Base-by-base conservation (phyloP, 1,139 yeast species). In the Spencermartinsiella ligniputridi region DNA sequence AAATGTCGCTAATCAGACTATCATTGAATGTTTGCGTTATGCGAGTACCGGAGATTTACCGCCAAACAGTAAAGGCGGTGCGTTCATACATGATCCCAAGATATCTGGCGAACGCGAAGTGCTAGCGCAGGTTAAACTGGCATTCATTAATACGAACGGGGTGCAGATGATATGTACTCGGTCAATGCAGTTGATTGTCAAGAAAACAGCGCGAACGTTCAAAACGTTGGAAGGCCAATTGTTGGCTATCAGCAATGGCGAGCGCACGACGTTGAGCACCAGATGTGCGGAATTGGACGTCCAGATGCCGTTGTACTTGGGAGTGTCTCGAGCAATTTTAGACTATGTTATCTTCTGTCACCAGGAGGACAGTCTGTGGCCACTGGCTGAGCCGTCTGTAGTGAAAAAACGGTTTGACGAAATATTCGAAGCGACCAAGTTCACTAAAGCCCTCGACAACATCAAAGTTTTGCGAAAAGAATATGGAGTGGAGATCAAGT, bases 351-450 rank as follows among this genome's bases (percentile, higher is more conserved):
- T 92, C 2, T 94, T 94, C 63, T 92, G 98, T 60, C 99, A 94
- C 61, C 99, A 94, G 63, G 99, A 94, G 59, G 99, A 94, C 49
- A 83, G 94, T 58, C 67, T 88, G 34, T 94, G 99, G 99, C 99
- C 99, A 1, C 70, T 94, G 46, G 54, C 65, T 1, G 99, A 94
- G 64, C 95, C 98, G 1, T 75, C 95, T 5, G 77, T 77, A 12
- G 73, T 94, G 60, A 94, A 94, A 66, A 90, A 90, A 66, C 76
- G 92, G 48, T 94, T 94, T 58, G 98, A 94, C 63, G 98, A 92
- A 61, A 92, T 94, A 4, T 94, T 94, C 56, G 97, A 94, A 63
- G 96, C 97, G 0, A 78, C 89, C 54, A 89, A 88, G 63, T 94
- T 85, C 57, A 89, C 97, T 1, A 90, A 87, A 60, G 96, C 95